Evolutionary conservation across 306 rosid species (phyloP), one percentile per base, ranked within the genome.

Genomic region (Cajanus cajan): DNA sequence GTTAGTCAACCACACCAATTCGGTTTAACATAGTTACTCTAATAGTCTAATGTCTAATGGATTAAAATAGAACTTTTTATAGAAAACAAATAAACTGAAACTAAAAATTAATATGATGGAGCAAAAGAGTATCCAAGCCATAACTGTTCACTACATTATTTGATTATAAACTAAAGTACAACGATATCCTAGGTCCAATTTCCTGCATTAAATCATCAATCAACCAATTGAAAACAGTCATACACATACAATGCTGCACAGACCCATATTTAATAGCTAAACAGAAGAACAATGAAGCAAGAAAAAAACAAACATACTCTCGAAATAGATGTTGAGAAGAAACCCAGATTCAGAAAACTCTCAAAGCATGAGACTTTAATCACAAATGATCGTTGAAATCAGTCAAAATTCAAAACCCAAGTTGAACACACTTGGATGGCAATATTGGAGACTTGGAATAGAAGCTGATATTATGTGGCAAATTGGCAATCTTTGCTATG

Each of bases 301-400:
- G 4, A 21, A 34, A 5, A 22, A 16, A 70, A 19, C n/a, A 14
- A 63, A 18, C 52, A 70, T 31, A 68, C 66, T 15, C 71, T 64
- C 25, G 31, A 25, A 82, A 73, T 54, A 25, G 40, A 61, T 8
- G 39, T 36, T 34, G 64, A 47, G 15, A 57, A 57, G 47, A 43
- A 59, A 74, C 68, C 51, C 67, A 68, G 78, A 79, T 79, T 74
- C 12, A 74, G 66, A 66, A 65, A 79, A 61, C 44, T 79, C 44
- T 41, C 43, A 41, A 61, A 84, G 48, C 16, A 65, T 62, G 6
- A 18, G n/a, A 70, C 73, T 57, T 66, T 13, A 4, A 43, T 9
- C 71, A 25, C 59, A 28, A 28, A 18, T 61, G 59, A 61, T 76
- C 28, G 43, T 19, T 68, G 68, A 7, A 24, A 15, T 48, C 12